phyloP scores from a whole-genome alignment of 768 basidiomycete genomes.

The Boletus reticuloceps region DNA sequence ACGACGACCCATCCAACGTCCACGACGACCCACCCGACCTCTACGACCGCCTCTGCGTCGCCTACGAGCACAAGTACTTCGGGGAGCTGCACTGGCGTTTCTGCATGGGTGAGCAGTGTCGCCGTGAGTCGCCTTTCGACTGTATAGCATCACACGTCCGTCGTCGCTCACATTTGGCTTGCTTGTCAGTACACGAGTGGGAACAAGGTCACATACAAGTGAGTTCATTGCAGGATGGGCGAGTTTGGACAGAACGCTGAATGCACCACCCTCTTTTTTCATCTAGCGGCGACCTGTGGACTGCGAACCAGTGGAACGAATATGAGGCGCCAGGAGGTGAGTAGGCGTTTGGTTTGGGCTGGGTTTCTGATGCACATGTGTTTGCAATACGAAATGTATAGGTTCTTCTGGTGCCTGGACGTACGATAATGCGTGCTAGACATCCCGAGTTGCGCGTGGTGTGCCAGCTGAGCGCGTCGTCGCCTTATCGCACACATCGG shows the following conservation, averaged over 20 bases:
- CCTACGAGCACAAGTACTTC: slow-evolving; percentile 21
- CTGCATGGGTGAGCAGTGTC: slow-evolving; percentile 40
- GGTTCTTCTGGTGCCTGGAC: too few relatives aligned
- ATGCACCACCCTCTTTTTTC: too few relatives aligned
- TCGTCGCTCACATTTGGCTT: neutral
- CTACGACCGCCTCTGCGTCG: slow-evolving; percentile 4
- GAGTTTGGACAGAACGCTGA: slow-evolving; percentile 5
- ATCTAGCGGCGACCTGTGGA: slow-evolving; percentile 47
- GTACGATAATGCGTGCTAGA: too few relatives aligned
- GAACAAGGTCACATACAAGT: slow-evolving; percentile 41
- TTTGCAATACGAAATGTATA: too few relatives aligned
- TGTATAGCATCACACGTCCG: too few relatives aligned
- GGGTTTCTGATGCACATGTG: too few relatives aligned
- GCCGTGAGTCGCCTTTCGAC: slow-evolving; percentile 32
- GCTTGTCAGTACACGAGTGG: slow-evolving; percentile 41
- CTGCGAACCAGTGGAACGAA: slow-evolving; percentile 47
- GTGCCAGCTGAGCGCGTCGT: too few relatives aligned
- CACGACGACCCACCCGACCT: neutral
- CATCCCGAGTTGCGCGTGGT: too few relatives aligned
- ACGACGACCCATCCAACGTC: neutral
- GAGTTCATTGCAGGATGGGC: neutral
- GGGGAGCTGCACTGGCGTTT: slow-evolving; percentile 40
- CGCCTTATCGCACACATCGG: too few relatives aligned
- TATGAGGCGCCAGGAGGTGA: slow-evolving; percentile 34
- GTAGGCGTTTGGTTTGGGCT: neutral